Percentiles rank a stretch among this genome's conserved stretches.
phyloP scores from a whole-genome alignment of 495 filamentous ascomycete genomes.

The Aspergillus wentii region DNA sequence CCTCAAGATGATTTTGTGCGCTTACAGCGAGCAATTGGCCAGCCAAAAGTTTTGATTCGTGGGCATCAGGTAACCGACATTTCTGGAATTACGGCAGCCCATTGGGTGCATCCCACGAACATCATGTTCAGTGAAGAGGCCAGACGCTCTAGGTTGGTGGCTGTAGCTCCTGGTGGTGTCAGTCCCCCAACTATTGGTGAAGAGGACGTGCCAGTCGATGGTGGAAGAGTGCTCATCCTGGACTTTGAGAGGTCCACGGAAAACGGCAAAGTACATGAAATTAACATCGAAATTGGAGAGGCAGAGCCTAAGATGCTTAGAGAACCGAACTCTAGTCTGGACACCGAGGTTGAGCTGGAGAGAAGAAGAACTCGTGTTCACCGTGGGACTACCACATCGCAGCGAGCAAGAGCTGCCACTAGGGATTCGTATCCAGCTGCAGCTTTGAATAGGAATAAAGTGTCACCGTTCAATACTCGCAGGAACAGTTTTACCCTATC shows the following conservation, averaged over 20 bases:
- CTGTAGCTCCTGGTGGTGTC: conserved; percentile 72
- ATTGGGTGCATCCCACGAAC: conserved; percentile 30
- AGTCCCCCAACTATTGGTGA: conserved; percentile 58
- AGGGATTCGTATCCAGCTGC: conserved; percentile 20
- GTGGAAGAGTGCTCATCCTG: conserved; percentile 70
- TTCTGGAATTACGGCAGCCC: conserved; percentile 36
- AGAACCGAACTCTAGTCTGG: conserved; percentile 73
- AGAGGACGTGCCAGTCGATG: conserved; percentile 76
- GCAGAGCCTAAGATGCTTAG: conserved; percentile 61
- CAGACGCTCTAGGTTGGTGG: conserved; percentile 49
- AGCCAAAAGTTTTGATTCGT: conserved; percentile 30
- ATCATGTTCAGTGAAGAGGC: conserved; percentile 3
- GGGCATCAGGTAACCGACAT: conserved; percentile 38
- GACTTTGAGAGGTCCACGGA: conserved; percentile 63
- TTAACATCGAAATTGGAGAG: conserved; percentile 72
- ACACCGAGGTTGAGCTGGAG: conserved; percentile 77
- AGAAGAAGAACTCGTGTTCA: conserved; percentile 59
- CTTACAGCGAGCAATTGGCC: conserved; percentile 26
- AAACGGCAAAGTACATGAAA: conserved; percentile 50
- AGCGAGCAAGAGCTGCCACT: conserved; percentile 11
- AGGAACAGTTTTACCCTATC: conserved; percentile 22
- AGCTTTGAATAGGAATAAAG: conserved; percentile 6
- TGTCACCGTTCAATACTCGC: conserved; percentile 9
- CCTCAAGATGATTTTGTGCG: conserved; percentile 22
- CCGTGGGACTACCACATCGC: conserved; percentile 22